Base-by-base conservation (phyloP, 805 yeast species). In the Monosporozyma solicola region DNA sequence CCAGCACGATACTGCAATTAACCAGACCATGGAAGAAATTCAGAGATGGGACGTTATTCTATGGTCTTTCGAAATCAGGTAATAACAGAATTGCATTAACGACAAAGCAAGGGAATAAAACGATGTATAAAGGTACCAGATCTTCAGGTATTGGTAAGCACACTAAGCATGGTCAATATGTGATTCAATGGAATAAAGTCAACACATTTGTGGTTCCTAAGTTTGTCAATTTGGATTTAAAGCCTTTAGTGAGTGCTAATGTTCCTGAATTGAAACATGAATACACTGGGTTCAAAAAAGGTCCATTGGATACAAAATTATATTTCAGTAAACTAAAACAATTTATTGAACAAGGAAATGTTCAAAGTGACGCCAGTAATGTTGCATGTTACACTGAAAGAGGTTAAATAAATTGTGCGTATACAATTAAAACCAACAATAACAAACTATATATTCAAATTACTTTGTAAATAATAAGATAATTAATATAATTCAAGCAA, bases 61-160 rank as follows among this genome's bases (percentile, higher is more conserved):
- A 90, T 66, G 97, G 97, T 48, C 61, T 73, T 27, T 73, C 84
- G 15, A 90, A 87, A 65, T 66, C 83, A 8, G 97, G 97, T 53
- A 83, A 88, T 58, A 88, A 85, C 68, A 83, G 97, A 74, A 78
- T 79, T 65, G 79, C 96, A 5, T 74, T 92, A 61, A 85, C 96
- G 24, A 85, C 97, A 24, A 94, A 94, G 64, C 89, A 88, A 67
- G 98, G 99, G 63, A 92, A 94, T 72, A 90, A 91, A 74, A 84
- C 87, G 61, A 87, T 77, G 72, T 94, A 94, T 74, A 94, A 94
- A 70, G 99, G 99, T 75, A 94, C 98, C 24, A 80, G 97, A 54
- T 87, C 99, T 5, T 80, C 95, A 3, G 97, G 97, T 69, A 81
- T 89, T 57, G 99, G 99, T 67, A 76, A 75, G 51, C 81, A 84